Evolutionary conservation across 352 stramenopile species (phyloP), one percentile per base, ranked within the genome.

Genomic region (Phytophthora meadii): DNA sequence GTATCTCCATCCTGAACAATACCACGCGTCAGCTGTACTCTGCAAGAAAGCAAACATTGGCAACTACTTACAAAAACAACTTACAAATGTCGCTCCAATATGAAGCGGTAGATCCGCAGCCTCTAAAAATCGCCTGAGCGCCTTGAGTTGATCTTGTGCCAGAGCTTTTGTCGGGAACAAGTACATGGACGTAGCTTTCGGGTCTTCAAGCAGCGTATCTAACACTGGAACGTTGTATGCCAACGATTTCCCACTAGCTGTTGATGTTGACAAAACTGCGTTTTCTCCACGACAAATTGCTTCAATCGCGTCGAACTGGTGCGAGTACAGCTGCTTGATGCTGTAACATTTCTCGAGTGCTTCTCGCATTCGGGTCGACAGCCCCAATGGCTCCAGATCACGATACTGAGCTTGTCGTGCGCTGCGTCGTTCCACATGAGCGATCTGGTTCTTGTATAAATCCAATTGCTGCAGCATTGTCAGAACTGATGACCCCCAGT

Each of bases 141-240:
- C 95, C 44, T 94, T 92, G 11, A 98, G 77, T 74, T 99, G 98
- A 83, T 99, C 98, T 73, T 99, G 97, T 0, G 98, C 98, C 8
- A 99, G 77, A 27, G 97, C 97, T 74, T 99, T 99, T 12, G 98
- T 99, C 0, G 98, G 98, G 64, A 99, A 99, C 5, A 99, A 59
- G 41, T 98, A 97, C 42, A 99, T 73, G 84, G 81, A 95, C 53
- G 74, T 93, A 34, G 89, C 77, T 8, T 68, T 27, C 2, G 72
- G 50, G n/a, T 84, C 84, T 40, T 76, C 54, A 1, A 94, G 59
- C 32, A 92, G 79, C 68, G 61, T 79, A 65, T 88, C 64, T 22
- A 99, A 69, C 61, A 98, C 97, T 10, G 97, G 97, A 5, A 99
- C 66, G 58, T 97, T 95, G 81, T 98, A 99, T 24, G 97, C 95